Conservation (phyloP, 257 asterid genomes). For the Nicotiana undulata region DNA sequence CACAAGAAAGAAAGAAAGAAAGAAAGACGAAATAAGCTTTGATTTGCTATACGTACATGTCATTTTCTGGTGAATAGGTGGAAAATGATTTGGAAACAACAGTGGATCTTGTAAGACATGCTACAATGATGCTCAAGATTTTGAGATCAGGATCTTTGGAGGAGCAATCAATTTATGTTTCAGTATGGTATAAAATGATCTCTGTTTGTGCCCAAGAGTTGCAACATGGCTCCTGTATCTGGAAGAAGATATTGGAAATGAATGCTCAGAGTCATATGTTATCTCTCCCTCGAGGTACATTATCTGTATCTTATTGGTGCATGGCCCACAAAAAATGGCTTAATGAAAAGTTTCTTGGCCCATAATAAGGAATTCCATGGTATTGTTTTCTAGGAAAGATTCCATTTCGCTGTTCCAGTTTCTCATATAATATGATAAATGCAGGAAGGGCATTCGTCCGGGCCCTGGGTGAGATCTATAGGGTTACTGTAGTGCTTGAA, state of each 20-base stretch:
- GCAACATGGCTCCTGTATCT: slow-evolving; percentile 58
- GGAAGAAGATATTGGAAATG: slow-evolving; percentile 52
- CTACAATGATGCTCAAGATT: slow-evolving; percentile 52
- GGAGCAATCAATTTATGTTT: slow-evolving; percentile 45
- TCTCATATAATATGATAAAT: slow-evolving; percentile 10
- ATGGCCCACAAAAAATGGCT: background rate
- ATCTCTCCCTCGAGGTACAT: slow-evolving; percentile 59
- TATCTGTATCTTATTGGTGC: background rate
- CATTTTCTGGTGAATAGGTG: slow-evolving; percentile 39
- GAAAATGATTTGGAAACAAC: slow-evolving; percentile 50
- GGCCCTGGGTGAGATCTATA: slow-evolving; percentile 74
- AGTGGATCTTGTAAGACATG: slow-evolving; percentile 56
- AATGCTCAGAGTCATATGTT: slow-evolving; percentile 37
- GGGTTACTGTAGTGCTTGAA: slow-evolving; percentile 60
- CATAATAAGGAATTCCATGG: background rate
- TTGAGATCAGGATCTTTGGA: slow-evolving; percentile 48
- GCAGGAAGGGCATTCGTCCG: slow-evolving; percentile 54
- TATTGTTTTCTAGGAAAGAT: background rate
- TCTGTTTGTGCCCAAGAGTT: slow-evolving; percentile 57
- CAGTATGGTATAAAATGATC: slow-evolving; percentile 56
- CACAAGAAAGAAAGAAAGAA: background rate
- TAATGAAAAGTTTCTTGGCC: background rate
- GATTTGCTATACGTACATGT: slow-evolving; percentile 6
- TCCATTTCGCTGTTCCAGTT: background rate
- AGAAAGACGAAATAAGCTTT: background rate